phyloP scores from a whole-genome alignment of 2,329 filamentous ascomycete species.

The Botrytis fragariae region DNA sequence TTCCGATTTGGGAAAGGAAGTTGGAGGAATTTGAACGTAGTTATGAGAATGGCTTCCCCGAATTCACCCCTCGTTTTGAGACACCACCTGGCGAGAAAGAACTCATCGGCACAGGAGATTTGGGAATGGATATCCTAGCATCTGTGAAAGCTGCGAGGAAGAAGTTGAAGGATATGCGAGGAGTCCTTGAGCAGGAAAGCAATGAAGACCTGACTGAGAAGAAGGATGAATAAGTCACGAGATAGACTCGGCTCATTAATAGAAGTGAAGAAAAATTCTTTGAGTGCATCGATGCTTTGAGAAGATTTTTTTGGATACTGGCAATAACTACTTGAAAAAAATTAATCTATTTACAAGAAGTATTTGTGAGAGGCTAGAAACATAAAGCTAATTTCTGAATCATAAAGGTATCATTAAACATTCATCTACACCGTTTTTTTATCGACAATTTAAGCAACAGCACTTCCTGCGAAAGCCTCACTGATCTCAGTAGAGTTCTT shows the following conservation, averaged over 20 bases:
- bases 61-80: neutral
- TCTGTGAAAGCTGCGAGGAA: neutral
- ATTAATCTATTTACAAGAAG: neutral
- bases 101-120: neutral
- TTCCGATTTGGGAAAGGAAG: neutral
- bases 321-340: neutral
- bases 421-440: neutral
- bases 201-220: neutral
- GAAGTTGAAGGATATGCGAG: neutral
- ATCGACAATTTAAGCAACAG: neutral
- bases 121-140: neutral
- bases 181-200: neutral
- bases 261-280: neutral
- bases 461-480: constrained; percentile 23
- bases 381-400: neutral
- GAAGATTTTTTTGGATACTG: neutral
- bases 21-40: neutral
- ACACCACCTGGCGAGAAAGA: neutral
- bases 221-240: neutral
- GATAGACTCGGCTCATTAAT: too few species aligned
- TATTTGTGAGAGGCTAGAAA: neutral
- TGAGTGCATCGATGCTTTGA: neutral
- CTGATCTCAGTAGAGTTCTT: constrained; percentile 30
- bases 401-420: constrained; percentile 1
- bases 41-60: neutral